phyloP scores from a whole-genome alignment of 2,329 filamentous ascomycete species.

The Cryphonectria radicalis region DNA sequence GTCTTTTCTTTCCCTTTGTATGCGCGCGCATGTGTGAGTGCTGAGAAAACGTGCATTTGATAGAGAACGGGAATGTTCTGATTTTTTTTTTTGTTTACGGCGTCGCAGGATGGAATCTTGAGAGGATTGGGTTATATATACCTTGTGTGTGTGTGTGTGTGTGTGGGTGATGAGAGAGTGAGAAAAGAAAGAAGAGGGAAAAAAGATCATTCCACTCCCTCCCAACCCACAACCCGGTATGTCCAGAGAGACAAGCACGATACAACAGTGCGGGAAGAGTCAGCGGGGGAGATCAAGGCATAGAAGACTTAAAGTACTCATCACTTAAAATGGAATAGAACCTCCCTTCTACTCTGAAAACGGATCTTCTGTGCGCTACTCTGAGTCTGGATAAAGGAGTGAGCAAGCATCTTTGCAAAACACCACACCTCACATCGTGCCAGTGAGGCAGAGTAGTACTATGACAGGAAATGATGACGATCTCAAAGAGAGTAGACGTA shows the following conservation, averaged over 20 bases:
- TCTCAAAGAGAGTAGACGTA: no score
- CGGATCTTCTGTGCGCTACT: background rate
- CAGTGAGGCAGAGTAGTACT: no score
- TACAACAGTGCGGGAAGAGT: conserved; percentile 4
- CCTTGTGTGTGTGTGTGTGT: background rate
- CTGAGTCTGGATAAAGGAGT: background rate
- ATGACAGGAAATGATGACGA: no score
- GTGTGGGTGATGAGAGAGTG: conserved; percentile 3
- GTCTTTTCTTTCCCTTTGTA: background rate
- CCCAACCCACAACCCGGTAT: background rate
- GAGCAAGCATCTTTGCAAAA: no score
- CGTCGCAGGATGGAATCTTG: background rate
- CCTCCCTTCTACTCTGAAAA: conserved; percentile 13
- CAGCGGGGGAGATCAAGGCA: conserved; percentile 4
- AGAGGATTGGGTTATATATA: conserved; percentile 5
- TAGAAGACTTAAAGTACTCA: conserved; percentile 20
- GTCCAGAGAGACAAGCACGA: conserved; percentile 10
- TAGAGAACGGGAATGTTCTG: background rate
- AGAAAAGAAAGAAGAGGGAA: background rate
- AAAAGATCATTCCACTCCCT: background rate
- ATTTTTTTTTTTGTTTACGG: conserved; percentile 10
- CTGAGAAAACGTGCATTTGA: conserved; percentile 3
- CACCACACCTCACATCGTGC: no score
- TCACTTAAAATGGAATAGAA: conserved; percentile 25
- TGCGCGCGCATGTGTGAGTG: background rate